Conservation (phyloP, 495 filamentous ascomycete genomes). For the Cairneyella variabilis region DNA sequence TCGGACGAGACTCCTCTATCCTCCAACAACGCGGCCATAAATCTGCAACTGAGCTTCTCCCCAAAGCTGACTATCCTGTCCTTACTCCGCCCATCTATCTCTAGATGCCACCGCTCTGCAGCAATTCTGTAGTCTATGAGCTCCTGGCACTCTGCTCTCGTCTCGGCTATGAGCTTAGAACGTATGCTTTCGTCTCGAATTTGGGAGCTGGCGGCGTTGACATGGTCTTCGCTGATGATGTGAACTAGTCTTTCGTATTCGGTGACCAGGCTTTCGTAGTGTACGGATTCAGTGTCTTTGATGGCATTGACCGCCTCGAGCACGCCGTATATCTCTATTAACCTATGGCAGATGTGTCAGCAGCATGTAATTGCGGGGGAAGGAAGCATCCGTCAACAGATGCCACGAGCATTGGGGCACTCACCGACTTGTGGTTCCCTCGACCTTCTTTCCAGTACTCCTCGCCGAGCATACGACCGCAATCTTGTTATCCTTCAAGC, state of each 20-base stretch:
- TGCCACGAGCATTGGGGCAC: slow-evolving; percentile 29
- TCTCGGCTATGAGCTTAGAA: slow-evolving; percentile 50
- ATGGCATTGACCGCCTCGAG: slow-evolving; percentile 66
- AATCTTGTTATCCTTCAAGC: slow-evolving; percentile 62
- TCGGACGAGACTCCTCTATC: slow-evolving; percentile 75
- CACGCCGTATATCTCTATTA: slow-evolving; percentile 57
- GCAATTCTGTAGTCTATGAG: slow-evolving; percentile 51
- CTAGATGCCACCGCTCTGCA: slow-evolving; percentile 53
- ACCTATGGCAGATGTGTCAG: slow-evolving; percentile 26
- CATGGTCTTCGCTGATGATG: slow-evolving; percentile 71
- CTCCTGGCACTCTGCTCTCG: slow-evolving; percentile 68
- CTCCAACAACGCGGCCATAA: slow-evolving; percentile 77
- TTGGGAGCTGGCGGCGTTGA: slow-evolving; percentile 58
- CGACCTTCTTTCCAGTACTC: slow-evolving; percentile 83
- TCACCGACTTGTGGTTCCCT: slow-evolving; percentile 93
- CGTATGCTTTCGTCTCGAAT: slow-evolving; percentile 59
- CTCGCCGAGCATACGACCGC: slow-evolving; percentile 91
- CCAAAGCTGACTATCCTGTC: slow-evolving; percentile 90
- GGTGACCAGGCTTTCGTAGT: slow-evolving; percentile 62
- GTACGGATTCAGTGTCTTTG: slow-evolving; percentile 53
- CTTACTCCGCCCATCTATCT: slow-evolving; percentile 77
- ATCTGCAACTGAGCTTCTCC: slow-evolving; percentile 87
- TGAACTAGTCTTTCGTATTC: slow-evolving; percentile 68
- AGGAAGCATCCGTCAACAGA: background rate
- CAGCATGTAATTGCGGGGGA: background rate